A percentile compares a stretch with the other conserved stretches of the same genome.
phyloP scores from a whole-genome alignment of 768 basidiomycete species.

The Boletus sp. region DNA sequence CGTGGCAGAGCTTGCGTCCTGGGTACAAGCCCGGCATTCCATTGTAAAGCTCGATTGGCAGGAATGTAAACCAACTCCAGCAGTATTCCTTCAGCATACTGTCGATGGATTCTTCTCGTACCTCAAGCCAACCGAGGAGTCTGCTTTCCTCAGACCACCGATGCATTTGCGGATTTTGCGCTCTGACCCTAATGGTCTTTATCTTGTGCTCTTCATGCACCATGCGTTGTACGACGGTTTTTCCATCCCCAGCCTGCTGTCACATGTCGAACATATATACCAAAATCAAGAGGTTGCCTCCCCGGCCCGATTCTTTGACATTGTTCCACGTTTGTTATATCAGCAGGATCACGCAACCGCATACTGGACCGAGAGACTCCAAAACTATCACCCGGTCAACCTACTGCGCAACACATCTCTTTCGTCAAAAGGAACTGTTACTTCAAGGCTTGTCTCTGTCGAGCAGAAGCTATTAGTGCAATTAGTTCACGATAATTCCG shows the following conservation, averaged over 20 bases:
- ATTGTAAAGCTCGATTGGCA: slow-evolving; percentile 22
- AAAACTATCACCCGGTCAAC: slow-evolving; percentile 17
- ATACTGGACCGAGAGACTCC: slow-evolving; percentile 37
- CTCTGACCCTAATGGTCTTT: background rate
- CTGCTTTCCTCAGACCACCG: slow-evolving; percentile 29
- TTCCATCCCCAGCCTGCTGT: slow-evolving; percentile 37
- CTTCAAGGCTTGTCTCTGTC: slow-evolving; percentile 15
- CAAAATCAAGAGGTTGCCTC: slow-evolving; percentile 6
- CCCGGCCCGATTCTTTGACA: slow-evolving; percentile 35
- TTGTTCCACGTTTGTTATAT: slow-evolving; percentile 36
- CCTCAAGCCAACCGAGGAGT: slow-evolving; percentile 19
- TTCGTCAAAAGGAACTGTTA: slow-evolving; percentile 2
- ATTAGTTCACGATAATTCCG: slow-evolving; percentile 23
- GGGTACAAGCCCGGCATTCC: slow-evolving; percentile 32
- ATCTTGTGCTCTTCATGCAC: slow-evolving; percentile 42
- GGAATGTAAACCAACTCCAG: slow-evolving; percentile 9
- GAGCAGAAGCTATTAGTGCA: slow-evolving; percentile 1
- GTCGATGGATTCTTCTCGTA: slow-evolving; percentile 9
- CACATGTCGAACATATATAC: slow-evolving; percentile 34
- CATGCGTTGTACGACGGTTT: slow-evolving; percentile 48
- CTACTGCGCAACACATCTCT: slow-evolving; percentile 18
- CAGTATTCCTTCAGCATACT: slow-evolving; percentile 7
- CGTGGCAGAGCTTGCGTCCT: slow-evolving; percentile 30
- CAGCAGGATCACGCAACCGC: slow-evolving; percentile 37
- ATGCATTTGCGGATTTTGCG: slow-evolving; percentile 27